A percentile compares a stretch with the other conserved stretches of the same genome.
Evolutionary conservation across 371 early-diverging fungal genomes (phyloP).

Genomic region (Ordospora pajunii): DNA sequence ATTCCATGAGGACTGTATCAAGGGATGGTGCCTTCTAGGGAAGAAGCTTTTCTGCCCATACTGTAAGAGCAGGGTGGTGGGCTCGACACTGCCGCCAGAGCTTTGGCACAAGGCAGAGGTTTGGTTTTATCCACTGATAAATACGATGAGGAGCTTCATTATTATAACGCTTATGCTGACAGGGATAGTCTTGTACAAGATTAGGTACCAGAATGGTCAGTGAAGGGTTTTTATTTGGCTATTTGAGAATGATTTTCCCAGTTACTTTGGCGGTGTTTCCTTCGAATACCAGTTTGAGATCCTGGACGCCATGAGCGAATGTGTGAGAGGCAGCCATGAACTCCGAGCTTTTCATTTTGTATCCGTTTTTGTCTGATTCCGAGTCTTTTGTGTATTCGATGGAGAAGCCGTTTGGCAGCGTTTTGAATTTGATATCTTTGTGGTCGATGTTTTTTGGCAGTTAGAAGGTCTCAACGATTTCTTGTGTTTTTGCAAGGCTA

Average conservation of each 20-base stretch:
- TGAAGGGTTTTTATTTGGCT: not conserved
- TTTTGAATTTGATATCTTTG: not conserved
- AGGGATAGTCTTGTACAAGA: constrained; percentile 28
- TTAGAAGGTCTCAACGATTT: too few species aligned
- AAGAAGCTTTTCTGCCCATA: constrained; percentile 86
- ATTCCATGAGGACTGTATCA: constrained; percentile 75
- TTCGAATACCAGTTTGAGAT: not conserved
- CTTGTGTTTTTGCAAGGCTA: too few species aligned
- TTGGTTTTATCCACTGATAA: constrained; percentile 53
- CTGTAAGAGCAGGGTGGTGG: constrained; percentile 64
- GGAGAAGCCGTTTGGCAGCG: not conserved
- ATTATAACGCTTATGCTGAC: constrained; percentile 48
- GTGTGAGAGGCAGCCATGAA: not conserved
- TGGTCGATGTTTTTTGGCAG: not conserved
- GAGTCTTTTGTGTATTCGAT: not conserved
- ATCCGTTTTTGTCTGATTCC: not conserved
- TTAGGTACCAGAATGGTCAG: not conserved
- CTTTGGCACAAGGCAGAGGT: constrained; percentile 57
- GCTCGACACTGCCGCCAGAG: constrained; percentile 33
- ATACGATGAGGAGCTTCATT: constrained; percentile 54
- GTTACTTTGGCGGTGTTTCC: not conserved
- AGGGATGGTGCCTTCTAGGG: constrained; percentile 81
- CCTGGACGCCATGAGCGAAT: not conserved
- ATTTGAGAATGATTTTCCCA: not conserved
- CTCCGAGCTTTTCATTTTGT: not conserved